Conservation (phyloP, 2,329 filamentous ascomycete genomes). For the Diaporthe sp. region DNA sequence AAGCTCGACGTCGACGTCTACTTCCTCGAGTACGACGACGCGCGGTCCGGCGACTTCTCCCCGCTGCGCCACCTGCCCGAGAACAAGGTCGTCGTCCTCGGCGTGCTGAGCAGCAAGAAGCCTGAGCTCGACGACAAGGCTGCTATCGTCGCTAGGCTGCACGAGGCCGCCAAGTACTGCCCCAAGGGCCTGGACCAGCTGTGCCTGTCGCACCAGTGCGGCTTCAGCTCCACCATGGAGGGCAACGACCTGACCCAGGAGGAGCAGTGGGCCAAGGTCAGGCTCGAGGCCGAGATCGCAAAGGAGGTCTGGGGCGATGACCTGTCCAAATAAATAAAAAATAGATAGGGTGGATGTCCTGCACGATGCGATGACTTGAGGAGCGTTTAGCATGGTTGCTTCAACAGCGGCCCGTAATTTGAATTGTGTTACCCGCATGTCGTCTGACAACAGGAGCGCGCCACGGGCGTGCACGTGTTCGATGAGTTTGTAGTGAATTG, state of each 20-base stretch:
- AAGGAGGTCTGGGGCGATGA: constrained; percentile 70
- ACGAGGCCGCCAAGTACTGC: constrained; percentile 62
- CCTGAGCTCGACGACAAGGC: constrained; percentile 65
- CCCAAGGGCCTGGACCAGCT: constrained; percentile 68
- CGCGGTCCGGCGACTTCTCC: constrained; percentile 67
- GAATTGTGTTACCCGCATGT: background rate
- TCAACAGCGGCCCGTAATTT: constrained; percentile 34
- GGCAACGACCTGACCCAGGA: constrained; percentile 69
- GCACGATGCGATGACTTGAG: constrained; percentile 5
- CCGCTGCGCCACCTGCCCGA: constrained; percentile 67
- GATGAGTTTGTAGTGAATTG: background rate
- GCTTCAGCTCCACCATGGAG: constrained; percentile 69
- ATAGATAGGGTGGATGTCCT: constrained; percentile 30
- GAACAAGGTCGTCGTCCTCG: constrained; percentile 68
- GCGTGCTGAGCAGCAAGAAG: constrained; percentile 70
- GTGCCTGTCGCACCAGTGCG: constrained; percentile 70
- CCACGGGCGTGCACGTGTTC: background rate
- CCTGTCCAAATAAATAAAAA: constrained; percentile 47
- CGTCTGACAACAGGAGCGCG: background rate
- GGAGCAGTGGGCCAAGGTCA: constrained; percentile 71
- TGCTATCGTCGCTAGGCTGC: constrained; percentile 55
- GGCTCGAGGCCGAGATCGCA: constrained; percentile 68
- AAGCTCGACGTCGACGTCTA: constrained; percentile 65
- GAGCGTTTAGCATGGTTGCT: constrained; percentile 29
- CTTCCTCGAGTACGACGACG: constrained; percentile 73